Base-by-base conservation (phyloP, 495 filamentous ascomycete species). In the Xylaria castorea region DNA sequence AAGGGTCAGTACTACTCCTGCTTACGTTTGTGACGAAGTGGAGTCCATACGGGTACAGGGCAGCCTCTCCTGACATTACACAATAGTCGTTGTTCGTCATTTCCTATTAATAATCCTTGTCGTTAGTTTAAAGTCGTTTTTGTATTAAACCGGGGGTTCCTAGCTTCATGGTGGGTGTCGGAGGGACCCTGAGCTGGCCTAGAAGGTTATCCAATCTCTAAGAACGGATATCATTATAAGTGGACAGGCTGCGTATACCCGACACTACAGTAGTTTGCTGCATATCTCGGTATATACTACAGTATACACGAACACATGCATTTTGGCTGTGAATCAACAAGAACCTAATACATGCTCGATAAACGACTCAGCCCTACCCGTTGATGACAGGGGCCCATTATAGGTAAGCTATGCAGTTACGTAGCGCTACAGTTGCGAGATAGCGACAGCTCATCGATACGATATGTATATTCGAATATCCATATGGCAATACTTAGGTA, bases 281-380 rank as follows among this genome's bases (percentile, higher is more conserved):
- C 48, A 51, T 22, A n/a, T n/a, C n/a, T n/a, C n/a, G n/a, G n/a
- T n/a, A n/a, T 22, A 51, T 20, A 18, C 36, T 48, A 50, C 48
- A 50, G n/a, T 50, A 50, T 50, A n/a, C 20, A 22, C 48, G n/a
- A 50, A 50, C 8, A n/a, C n/a, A n/a, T n/a, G n/a, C n/a, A n/a
- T n/a, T 20, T 18, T 48, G 20, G 5, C 44, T 20, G 20, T 48
- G 44, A 48, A 18, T 48, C 2, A 48, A 48, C 20, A 20, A n/a
- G 18, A 20, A 20, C 16, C 44, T 6, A 50, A 50, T n/a, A 50
- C 6, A 5, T 50, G 1, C 20, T 50, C 51, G 12, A 55, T 55
- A 55, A 27, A 30, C 51, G 25, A 55, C 51, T 55, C 51, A 55
- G 51, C 51, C 51, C 51, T 55, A 55, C 51, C 51, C 51, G 51